These are phyloP conservation scores for Alternaria postmessia DNA, from an alignment of 2,329 filamentous ascomycete genomes.

Conservation along the genomic window DNA sequence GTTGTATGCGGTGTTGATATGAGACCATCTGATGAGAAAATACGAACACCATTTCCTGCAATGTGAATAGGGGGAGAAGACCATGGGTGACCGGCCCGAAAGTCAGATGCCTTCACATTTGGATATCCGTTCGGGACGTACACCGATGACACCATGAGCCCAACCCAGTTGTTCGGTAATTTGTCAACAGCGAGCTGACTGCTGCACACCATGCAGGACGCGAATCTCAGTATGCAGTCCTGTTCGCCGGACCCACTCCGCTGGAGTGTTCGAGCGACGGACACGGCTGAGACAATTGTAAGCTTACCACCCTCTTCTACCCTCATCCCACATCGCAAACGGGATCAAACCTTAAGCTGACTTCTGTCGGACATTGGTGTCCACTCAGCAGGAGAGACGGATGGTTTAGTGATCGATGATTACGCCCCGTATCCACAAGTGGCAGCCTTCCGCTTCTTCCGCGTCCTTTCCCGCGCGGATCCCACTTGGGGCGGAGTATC, in stretches of 20 bases:
- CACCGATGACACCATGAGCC: not conserved
- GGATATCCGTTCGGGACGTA: not conserved
- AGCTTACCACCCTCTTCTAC: slow-evolving; percentile 4
- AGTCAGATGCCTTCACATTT: not conserved
- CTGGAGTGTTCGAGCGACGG: not conserved
- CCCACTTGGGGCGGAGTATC: slow-evolving; percentile 5
- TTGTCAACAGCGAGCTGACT: not conserved
- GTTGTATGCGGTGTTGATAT: not conserved
- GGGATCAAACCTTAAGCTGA: not conserved
- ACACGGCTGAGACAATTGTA: slow-evolving; percentile 15
- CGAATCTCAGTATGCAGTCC: not conserved
- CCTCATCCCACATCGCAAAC: not conserved
- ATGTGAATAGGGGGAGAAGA: not conserved
- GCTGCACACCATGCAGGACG: not conserved
- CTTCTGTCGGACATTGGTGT: not conserved
- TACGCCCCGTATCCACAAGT: slow-evolving; percentile 5
- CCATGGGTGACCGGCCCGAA: not conserved
- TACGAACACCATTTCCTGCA: not conserved
- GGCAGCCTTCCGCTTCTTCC: slow-evolving; percentile 28
- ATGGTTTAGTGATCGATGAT: not conserved
- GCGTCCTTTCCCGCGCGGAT: slow-evolving; percentile 22
- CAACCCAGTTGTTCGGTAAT: not conserved
- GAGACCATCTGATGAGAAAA: not conserved
- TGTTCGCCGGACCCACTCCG: not conserved
- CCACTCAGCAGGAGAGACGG: not conserved